Percentiles rank a stretch among this genome's conserved stretches.
Conservation (phyloP, 805 yeast genomes). For the Danielozyma ontarioensis region DNA sequence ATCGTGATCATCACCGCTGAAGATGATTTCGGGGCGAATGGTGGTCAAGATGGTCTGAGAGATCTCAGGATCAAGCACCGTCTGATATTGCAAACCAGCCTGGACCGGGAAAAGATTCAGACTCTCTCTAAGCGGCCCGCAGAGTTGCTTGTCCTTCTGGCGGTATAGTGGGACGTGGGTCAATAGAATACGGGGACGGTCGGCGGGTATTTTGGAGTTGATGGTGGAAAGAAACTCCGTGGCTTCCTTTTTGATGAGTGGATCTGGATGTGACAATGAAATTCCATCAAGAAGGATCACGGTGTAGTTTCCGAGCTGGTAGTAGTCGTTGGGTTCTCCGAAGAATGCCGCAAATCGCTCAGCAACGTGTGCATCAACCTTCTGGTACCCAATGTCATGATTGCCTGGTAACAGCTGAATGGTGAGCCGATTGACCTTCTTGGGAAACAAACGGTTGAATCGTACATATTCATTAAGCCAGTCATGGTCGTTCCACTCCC, state of each 20-base stretch:
- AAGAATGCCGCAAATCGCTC: slow-evolving; percentile 65
- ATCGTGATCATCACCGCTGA: slow-evolving; percentile 97
- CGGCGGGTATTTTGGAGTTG: slow-evolving; percentile 16
- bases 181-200: slow-evolving; percentile 61
- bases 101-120: slow-evolving; percentile 57
- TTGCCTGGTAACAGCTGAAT: slow-evolving; percentile 68
- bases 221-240: slow-evolving; percentile 43
- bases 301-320: slow-evolving; percentile 67
- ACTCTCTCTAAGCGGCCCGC: slow-evolving; percentile 79
- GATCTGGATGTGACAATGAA: slow-evolving; percentile 59
- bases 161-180: slow-evolving; percentile 88
- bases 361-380: slow-evolving; percentile 51
- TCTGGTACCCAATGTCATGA: slow-evolving; percentile 94
- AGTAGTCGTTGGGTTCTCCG: slow-evolving; percentile 60
- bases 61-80: slow-evolving; percentile 64
- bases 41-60: slow-evolving; percentile 53
- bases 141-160: slow-evolving; percentile 51
- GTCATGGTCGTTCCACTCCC: slow-evolving; percentile 65
- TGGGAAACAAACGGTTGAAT: slow-evolving; percentile 63
- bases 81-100: slow-evolving; percentile 83
- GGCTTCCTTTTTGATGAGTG: slow-evolving; percentile 45
- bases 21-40: slow-evolving; percentile 62
- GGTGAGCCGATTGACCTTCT: slow-evolving; percentile 38
- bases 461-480: slow-evolving; percentile 73
- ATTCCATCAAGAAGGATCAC: slow-evolving; percentile 75